Evolutionary conservation across 306 rosid genomes (phyloP), one percentile per base, ranked within the genome.

Genomic region (Lupinus albus): DNA sequence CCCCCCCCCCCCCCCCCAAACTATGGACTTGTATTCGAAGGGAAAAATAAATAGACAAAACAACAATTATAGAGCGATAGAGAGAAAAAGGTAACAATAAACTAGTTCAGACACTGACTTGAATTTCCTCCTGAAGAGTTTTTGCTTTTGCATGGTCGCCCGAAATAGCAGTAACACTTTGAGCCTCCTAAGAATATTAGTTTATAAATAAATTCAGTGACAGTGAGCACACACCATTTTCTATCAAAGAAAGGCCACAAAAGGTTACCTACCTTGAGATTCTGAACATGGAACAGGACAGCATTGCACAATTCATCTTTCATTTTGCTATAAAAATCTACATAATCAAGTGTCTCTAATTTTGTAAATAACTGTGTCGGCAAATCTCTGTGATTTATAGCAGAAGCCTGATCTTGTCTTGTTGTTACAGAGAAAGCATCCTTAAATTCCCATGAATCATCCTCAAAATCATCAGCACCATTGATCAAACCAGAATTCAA

Each of bases 401-500:
- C 47, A 68, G 77, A 79, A 78, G 78, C 50, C 39, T 65, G 78
- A 51, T 79, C 74, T 13, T 72, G 70, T 46, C 52, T 69, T 33
- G 52, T 38, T 67, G 53, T 68, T 75, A 44, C 75, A 3, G 79
- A 59, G 38, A 56, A 55, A 50, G 91, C 95, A 79, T 82, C 91
- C 80, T 89, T 87, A 71, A 89, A 92, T 71, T 83, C 91, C 93
- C 95, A 81, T 41, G 88, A 83, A 71, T 77, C 93, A 67, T 87
- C 92, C 68, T 81, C 96, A 76, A 80, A 82, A 76, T 71, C 89
- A 74, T 82, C 79, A 59, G 64, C 75, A 67, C 15, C 71, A 13
- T 80, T 50, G 61, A 71, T 74, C 75, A 74, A 55, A 78, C 77
- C 84, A 61, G 86, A 50, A 70, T 75, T 76, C 61, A 76, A 63